Evolutionary conservation across 1,139 yeast species (phyloP).

Genomic region (Lodderomyces pseudojiufengensis): DNA sequence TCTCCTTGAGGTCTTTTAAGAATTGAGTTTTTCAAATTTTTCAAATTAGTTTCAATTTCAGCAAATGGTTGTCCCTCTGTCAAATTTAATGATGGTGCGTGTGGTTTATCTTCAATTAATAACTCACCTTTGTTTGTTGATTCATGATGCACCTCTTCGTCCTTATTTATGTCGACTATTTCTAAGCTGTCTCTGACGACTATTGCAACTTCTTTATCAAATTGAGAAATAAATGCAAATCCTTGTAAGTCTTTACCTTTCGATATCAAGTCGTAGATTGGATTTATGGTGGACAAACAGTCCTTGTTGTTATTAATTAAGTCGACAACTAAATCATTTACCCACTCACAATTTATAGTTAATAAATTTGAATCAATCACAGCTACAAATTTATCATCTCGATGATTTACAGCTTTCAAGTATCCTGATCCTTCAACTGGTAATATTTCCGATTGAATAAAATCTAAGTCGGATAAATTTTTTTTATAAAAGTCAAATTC

Average conservation of each 20-base stretch:
- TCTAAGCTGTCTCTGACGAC: constrained; percentile 13
- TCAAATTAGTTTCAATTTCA: constrained; percentile 40
- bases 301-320: constrained; percentile 5
- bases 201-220: constrained; percentile 3
- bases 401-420: constrained; percentile 8
- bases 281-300: constrained; percentile 1
- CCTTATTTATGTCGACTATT: constrained; percentile 7
- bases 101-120: constrained; percentile 1
- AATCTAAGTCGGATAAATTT: constrained; percentile 14
- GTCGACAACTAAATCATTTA: constrained; percentile 7
- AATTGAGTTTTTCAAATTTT: constrained; percentile 1
- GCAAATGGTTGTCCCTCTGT: constrained; percentile 52
- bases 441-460: constrained; percentile 16
- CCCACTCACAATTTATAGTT: constrained; percentile 15
- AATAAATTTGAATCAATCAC: constrained; percentile 10
- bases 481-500: constrained; percentile 13
- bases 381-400: constrained; percentile 10
- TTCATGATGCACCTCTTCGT: background rate
- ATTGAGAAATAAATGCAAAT: constrained; percentile 16
- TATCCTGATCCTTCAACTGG: constrained; percentile 3
- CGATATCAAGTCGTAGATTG: constrained; percentile 8
- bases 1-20: background rate
- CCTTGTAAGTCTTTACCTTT: constrained; percentile 11
- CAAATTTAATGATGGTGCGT: background rate
- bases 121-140: background rate